Evolutionary conservation across 2,329 filamentous ascomycete species (phyloP).

Genomic region (Aspergillus ruber): DNA sequence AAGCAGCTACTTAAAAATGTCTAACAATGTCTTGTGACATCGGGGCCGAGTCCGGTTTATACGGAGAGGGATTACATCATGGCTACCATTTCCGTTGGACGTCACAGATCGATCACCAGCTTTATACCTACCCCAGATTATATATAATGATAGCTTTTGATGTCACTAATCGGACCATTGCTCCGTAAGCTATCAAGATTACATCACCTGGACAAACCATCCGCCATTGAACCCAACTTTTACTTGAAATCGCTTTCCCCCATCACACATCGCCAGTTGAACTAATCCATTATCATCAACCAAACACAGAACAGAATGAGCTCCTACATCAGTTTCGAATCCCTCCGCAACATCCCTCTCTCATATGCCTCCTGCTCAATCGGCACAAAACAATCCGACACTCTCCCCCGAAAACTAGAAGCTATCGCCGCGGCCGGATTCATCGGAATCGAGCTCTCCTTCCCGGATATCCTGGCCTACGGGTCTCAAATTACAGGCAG

Average conservation of each 20-base stretch:
- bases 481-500: slow-evolving; percentile 47
- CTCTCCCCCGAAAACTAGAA: slow-evolving; percentile 33
- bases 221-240: neutral
- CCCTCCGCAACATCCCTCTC: slow-evolving; percentile 26
- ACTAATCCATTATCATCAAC: neutral
- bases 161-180: neutral
- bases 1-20: neutral
- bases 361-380: slow-evolving; percentile 41
- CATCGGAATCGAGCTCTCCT: slow-evolving; percentile 64
- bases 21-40: neutral
- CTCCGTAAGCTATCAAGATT: neutral
- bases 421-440: slow-evolving; percentile 42
- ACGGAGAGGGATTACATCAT: neutral
- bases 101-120: neutral
- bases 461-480: slow-evolving; percentile 64
- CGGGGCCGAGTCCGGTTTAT: neutral
- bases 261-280: neutral
- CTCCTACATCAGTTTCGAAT: slow-evolving; percentile 5
- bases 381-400: slow-evolving; percentile 27
- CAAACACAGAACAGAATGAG: neutral
- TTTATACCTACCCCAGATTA: neutral
- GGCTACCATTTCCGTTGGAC: neutral
- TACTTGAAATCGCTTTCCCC: neutral
- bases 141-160: neutral
- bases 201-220: slow-evolving; percentile 12